Evolutionary conservation across 139 green algal genomes (phyloP).

Genomic region (Mychonastes homosphaera): DNA sequence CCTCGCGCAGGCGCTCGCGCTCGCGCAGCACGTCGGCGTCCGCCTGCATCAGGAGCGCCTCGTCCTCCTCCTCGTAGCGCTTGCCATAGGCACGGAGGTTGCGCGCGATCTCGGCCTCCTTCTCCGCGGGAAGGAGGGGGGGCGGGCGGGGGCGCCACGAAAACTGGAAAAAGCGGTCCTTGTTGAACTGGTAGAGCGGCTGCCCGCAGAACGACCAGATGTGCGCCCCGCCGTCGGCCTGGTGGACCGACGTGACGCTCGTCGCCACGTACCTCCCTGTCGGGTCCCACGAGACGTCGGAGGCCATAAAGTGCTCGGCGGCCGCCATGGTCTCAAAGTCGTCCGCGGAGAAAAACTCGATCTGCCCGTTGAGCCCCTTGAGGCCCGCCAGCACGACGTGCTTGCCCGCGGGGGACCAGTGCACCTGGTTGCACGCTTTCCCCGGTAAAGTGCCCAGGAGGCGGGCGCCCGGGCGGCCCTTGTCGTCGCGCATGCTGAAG

Average conservation of each 20-base stretch:
- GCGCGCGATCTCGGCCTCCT: slow-evolving; percentile 83
- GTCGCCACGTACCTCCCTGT: slow-evolving; percentile 81
- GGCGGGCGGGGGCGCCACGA: slow-evolving; percentile 83
- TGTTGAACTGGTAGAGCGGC: slow-evolving; percentile 79
- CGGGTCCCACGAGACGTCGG: slow-evolving; percentile 59
- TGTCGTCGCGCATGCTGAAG: slow-evolving; percentile 87
- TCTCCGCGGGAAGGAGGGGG: slow-evolving; percentile 69
- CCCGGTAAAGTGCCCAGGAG: slow-evolving; percentile 47
- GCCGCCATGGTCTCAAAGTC: slow-evolving; percentile 76
- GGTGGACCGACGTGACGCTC: slow-evolving; percentile 68
- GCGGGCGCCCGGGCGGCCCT: slow-evolving; percentile 27
- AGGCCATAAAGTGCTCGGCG: slow-evolving; percentile 96
- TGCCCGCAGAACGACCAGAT: slow-evolving; percentile 88
- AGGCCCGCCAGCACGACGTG: slow-evolving; percentile 89
- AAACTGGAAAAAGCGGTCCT: slow-evolving; percentile 92
- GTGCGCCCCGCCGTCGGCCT: slow-evolving; percentile 97
- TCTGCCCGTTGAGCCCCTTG: slow-evolving; percentile 79
- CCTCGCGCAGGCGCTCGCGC: slow-evolving; percentile 49
- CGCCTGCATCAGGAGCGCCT: slow-evolving; percentile 24
- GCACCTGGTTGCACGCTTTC: slow-evolving; percentile 70
- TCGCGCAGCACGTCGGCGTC: slow-evolving; percentile 68
- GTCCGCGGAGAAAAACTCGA: slow-evolving; percentile 96
- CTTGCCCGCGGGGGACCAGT: slow-evolving; percentile 82
- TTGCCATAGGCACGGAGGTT: slow-evolving; percentile 90
- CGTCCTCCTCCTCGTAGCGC: slow-evolving; percentile 16